Evolutionary conservation across 2,329 filamentous ascomycete species (phyloP), one percentile per base, ranked within the genome.

Genomic region (Fusarium continuum): DNA sequence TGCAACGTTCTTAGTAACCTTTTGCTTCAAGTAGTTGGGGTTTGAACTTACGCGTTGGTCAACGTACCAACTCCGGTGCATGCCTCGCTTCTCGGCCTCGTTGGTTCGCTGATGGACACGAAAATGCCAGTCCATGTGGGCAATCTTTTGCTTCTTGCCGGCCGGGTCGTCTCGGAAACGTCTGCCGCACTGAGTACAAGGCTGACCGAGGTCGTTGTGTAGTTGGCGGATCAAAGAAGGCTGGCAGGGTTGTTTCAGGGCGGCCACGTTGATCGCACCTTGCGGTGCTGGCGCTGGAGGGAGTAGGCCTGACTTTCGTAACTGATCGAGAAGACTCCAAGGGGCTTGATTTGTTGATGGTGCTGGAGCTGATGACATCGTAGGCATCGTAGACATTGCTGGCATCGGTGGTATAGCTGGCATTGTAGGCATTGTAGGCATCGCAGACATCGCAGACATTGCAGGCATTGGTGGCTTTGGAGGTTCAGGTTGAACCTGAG

Each of bases 91-190:
- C 72, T 92, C 88, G 13, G 91, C 89, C 68, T 98, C 94, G 4
- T 88, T 88, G 77, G 96, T 92, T 39, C 93, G 89, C 71, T 93
- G 91, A 72, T 97, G 94, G 20, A 94, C 93, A 53, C 90, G 89
- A 79, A 99, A 99, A 77, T 99, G 95, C 95, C 95, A 99, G 77
- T 99, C 95, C 82, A 99, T 89, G 74, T 99, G 95, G 4, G 90
- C 88, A 20, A 89, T 91, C 79, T 98, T 98, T 80, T 91, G 91
- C 73, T 89, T 88, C 70, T 88, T 91, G 11, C 94, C 94, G 64
- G 91, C 88, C 11, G 88, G 86, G 43, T 91, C 91, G 5, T 86
- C 85, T 49, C 85, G 85, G 75, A 99, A 99, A 3, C 95, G 89
- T 57, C 93, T 87, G 20, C 94, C 95, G 74, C 95, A 99, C 56